phyloP scores from a whole-genome alignment of 352 stramenopile species.

The Phytophthora syringae region DNA sequence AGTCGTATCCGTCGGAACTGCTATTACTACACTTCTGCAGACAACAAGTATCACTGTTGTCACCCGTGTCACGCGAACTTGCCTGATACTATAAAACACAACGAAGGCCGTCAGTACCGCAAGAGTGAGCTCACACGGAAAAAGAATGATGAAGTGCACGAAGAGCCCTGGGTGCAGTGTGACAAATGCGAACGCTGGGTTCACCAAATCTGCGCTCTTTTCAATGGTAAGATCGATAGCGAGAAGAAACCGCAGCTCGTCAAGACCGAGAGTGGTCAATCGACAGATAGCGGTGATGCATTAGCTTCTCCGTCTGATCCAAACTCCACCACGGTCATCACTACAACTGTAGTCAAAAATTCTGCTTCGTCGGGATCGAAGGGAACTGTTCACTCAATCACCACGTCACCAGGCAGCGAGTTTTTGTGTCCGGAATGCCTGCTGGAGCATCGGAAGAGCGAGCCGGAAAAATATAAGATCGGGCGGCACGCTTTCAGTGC shows the following conservation, averaged over 20 bases:
- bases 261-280: conserved; percentile 53
- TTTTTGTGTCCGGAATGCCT: conserved; percentile 96
- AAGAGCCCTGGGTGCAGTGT: conserved; percentile 98
- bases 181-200: conserved; percentile 98
- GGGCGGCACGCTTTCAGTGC: conserved; percentile 93
- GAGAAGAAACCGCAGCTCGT: conserved; percentile 82
- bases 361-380: conserved; percentile 34
- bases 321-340: conserved; percentile 31
- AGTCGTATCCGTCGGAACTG: conserved; percentile 88
- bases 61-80: conserved; percentile 74
- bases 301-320: conserved; percentile 24
- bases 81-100: conserved; percentile 69
- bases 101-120: conserved; percentile 73
- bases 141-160: conserved; percentile 91
- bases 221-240: conserved; percentile 98
- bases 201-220: conserved; percentile 99
- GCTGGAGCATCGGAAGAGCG: conserved; percentile 84
- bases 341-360: conserved; percentile 41
- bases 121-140: conserved; percentile 81
- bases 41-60: conserved; percentile 91
- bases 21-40: conserved; percentile 83
- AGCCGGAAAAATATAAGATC: conserved; percentile 85
- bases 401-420: conserved; percentile 77
- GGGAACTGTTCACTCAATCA: conserved; percentile 69
- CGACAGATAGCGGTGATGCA: conserved; percentile 32